These are phyloP conservation scores for Amoebophrya sp. DNA, from an alignment of 169 alveolate species.

Conservation along the genomic window DNA sequence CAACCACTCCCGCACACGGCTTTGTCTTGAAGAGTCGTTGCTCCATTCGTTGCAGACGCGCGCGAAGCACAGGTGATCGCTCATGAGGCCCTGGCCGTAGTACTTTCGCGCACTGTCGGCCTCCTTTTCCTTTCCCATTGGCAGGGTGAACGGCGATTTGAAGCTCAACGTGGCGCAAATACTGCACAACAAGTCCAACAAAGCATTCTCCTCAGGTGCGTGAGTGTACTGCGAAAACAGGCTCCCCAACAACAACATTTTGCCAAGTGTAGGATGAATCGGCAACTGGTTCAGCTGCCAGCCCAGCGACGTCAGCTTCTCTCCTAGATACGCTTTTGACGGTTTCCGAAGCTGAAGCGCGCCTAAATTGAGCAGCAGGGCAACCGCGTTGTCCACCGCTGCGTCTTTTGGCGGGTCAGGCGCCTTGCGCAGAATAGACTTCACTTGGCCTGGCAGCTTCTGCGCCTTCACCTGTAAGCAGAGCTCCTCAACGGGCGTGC, in stretches of 20 bases:
- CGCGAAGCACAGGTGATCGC: background rate
- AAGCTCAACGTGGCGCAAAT: background rate
- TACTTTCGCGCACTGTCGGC: background rate
- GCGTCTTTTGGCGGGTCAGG: background rate
- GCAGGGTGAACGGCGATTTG: background rate
- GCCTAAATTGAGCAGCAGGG: background rate
- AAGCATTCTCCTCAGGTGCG: no score
- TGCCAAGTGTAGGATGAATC: background rate
- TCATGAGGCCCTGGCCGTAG: background rate
- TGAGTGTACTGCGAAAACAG: background rate
- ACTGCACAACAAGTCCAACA: background rate
- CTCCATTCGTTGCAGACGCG: background rate
- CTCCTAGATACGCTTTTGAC: no score
- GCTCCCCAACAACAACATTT: background rate
- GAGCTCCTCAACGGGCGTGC: slow-evolving; percentile 18
- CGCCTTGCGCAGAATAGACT: background rate
- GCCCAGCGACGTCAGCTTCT: background rate
- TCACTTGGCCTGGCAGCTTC: background rate
- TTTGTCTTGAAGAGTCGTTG: background rate
- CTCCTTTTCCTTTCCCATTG: background rate
- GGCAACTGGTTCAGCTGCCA: background rate
- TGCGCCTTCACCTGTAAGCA: slow-evolving; percentile 3
- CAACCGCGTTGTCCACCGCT: background rate
- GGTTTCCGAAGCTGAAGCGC: background rate
- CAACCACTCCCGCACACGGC: background rate